These are phyloP conservation scores for Dimargaris cristalligena DNA, from an alignment of 192 early-diverging fungal genomes.

Conservation along the genomic window DNA sequence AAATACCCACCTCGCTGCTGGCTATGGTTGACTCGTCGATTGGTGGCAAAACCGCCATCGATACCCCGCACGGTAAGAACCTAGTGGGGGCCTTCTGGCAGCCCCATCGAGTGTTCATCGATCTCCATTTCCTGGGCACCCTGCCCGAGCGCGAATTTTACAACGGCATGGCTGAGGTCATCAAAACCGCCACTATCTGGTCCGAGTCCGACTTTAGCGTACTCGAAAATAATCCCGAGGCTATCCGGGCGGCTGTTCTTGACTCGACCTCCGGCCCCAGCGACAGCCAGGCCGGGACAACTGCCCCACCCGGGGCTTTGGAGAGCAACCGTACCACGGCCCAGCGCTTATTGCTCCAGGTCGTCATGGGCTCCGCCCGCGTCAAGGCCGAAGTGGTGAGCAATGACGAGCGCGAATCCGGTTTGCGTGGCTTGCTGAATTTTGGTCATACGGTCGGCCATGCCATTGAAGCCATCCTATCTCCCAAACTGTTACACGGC, in stretches of 20 bases:
- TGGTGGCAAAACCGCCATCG: slow-evolving; percentile 94
- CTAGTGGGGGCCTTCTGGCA: slow-evolving; percentile 94
- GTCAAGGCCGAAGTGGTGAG: slow-evolving; percentile 95
- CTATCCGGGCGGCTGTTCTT: slow-evolving; percentile 58
- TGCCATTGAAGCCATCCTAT: slow-evolving; percentile 82
- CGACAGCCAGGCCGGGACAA: background rate
- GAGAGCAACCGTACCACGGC: slow-evolving; percentile 39
- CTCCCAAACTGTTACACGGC: slow-evolving; percentile 82
- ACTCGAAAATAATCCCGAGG: slow-evolving; percentile 70
- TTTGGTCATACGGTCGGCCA: slow-evolving; percentile 97
- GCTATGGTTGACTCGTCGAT: slow-evolving; percentile 98
- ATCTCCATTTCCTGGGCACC: slow-evolving; percentile 65
- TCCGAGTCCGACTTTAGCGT: slow-evolving; percentile 70
- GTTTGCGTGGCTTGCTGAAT: slow-evolving; percentile 85
- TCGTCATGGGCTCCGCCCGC: slow-evolving; percentile 70
- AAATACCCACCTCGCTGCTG: slow-evolving; percentile 86
- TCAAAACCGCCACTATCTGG: slow-evolving; percentile 96
- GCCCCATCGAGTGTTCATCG: slow-evolving; percentile 83
- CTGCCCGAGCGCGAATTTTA: slow-evolving; percentile 82
- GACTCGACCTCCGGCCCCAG: slow-evolving; percentile 12
- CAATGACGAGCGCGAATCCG: slow-evolving; percentile 85
- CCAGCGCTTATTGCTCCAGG: slow-evolving; percentile 54
- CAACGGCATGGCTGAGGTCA: slow-evolving; percentile 95
- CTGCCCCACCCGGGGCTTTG: slow-evolving; percentile 18
- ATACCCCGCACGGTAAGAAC: slow-evolving; percentile 90